These are phyloP conservation scores for Clonostachys chloroleuca DNA, from an alignment of 2,329 filamentous ascomycete species.

Conservation along the genomic window DNA sequence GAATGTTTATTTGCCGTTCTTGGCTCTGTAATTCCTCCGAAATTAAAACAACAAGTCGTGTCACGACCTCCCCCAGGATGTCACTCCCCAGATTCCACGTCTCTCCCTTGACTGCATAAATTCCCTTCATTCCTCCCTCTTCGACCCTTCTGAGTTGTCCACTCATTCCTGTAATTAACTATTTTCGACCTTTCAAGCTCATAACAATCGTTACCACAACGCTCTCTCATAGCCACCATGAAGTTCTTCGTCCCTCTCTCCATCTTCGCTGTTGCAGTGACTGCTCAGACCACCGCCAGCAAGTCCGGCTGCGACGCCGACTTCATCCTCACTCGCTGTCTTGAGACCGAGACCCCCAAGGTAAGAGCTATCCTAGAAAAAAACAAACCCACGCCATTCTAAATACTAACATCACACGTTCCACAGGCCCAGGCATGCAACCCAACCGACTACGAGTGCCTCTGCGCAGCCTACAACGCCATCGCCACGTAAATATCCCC, in stretches of 20 bases:
- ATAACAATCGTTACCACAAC: not conserved
- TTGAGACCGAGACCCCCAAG: conserved; percentile 31
- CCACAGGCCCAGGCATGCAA: conserved; percentile 27
- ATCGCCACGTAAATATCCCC: conserved; percentile 37
- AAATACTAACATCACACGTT: not conserved
- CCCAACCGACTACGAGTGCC: conserved; percentile 37
- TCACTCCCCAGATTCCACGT: not conserved
- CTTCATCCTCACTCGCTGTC: conserved; percentile 40
- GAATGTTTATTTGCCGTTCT: too few relatives aligned
- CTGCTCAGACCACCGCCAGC: conserved; percentile 20
- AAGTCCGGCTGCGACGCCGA: conserved; percentile 32
- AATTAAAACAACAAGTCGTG: too few relatives aligned
- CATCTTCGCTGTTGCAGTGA: conserved; percentile 27
- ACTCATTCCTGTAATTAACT: not conserved
- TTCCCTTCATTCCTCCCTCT: not conserved
- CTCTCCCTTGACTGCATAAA: not conserved
- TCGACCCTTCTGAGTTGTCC: not conserved
- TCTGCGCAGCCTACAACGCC: conserved; percentile 36
- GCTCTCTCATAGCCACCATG: conserved; percentile 25
- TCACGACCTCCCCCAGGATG: too few relatives aligned
- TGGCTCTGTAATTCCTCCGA: too few relatives aligned
- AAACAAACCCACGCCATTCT: not conserved
- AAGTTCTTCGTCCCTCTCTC: conserved; percentile 37
- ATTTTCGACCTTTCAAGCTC: conserved; percentile 2
- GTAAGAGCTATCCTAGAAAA: conserved; percentile 8